Base-by-base conservation (phyloP, 768 basidiomycete species). In the Xanthoconium purpureum region DNA sequence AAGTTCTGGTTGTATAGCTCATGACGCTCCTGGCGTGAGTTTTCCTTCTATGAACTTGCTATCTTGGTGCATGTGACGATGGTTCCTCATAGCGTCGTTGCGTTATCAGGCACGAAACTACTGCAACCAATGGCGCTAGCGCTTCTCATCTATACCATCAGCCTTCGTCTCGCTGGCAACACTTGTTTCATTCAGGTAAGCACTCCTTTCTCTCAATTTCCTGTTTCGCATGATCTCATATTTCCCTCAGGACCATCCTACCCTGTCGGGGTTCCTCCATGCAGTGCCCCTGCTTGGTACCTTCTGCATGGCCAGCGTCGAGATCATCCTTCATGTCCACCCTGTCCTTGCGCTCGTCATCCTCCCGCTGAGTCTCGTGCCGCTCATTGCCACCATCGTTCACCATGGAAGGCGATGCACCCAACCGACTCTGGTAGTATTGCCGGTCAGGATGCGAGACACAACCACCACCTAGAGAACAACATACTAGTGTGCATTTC, bases 81-180 rank as follows among this genome's bases (percentile, higher is more conserved):
- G 17, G n/a, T 35, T 12, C 6, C 33, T 10, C 32, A 20, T n/a
- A 48, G 47, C 35, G 7, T 35, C 35, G 6, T 36, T 14, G 28
- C 58, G 0, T 18, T 62, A 11, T 59, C 65, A 1, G 59, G 55
- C 15, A 55, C 59, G 11, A 52, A 37, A 10, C 18, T 13, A 5
- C 44, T 66, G 20, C 44, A 15, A 11, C 55, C 50, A 1, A 45
- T 50, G 5, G 52, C 56, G 0, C 51, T 69, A 10, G 48, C 60
- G 0, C 58, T 69, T 18, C 55, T 71, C 9, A 48, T 66, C 3
- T 71, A 69, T 39, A 69, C 64, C 11, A 59, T 64, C 47, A 68
- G 50, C n/a, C 60, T 69, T 44, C 55, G 57, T 28, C 39, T 64
- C 29, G 46, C 56, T 15, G 33, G 40, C 52, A 55, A 57, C 30